These are phyloP conservation scores for Leccinum ochraceum DNA, from an alignment of 768 basidiomycete species.

Conservation along the genomic window DNA sequence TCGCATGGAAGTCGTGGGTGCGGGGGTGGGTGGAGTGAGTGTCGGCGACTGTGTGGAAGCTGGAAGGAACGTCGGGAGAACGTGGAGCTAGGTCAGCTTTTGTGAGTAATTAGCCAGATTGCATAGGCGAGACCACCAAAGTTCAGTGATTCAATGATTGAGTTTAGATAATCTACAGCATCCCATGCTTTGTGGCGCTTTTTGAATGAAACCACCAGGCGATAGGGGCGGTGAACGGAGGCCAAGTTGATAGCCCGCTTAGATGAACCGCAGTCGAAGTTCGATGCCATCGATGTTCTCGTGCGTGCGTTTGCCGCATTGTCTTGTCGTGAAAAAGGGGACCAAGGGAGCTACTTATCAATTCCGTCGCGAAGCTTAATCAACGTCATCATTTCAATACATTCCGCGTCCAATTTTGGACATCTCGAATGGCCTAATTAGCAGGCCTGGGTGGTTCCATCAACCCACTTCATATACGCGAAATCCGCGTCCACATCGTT, in stretches of 20 bases:
- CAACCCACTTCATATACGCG: neutral
- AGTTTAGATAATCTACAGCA: conserved; percentile 1
- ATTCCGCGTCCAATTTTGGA: conserved; percentile 5
- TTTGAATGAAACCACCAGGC: conserved; percentile 3
- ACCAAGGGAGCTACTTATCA: conserved; percentile 10
- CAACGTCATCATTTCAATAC: conserved; percentile 20
- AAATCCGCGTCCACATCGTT: neutral
- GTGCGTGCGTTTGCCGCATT: conserved; percentile 27
- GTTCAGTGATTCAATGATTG: conserved; percentile 13
- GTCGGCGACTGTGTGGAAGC: conserved; percentile 83
- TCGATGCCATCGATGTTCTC: conserved; percentile 10
- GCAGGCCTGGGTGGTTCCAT: neutral
- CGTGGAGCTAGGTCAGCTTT: conserved; percentile 35
- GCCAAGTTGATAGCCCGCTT: conserved; percentile 3
- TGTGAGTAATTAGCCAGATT: conserved; percentile 17
- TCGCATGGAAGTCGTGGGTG: conserved; percentile 69
- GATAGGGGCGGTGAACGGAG: conserved; percentile 12
- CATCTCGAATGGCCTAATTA: neutral
- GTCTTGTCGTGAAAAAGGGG: conserved; percentile 15
- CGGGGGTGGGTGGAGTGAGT: conserved; percentile 85
- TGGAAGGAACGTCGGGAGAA: conserved; percentile 56
- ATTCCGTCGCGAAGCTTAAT: conserved; percentile 17
- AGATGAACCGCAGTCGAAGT: conserved; percentile 24
- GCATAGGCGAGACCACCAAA: conserved; percentile 15
- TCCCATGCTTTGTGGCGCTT: conserved; percentile 12